Base-by-base conservation (phyloP, 2,329 filamentous ascomycete species). In the Chrysoporthe puriensis region DNA sequence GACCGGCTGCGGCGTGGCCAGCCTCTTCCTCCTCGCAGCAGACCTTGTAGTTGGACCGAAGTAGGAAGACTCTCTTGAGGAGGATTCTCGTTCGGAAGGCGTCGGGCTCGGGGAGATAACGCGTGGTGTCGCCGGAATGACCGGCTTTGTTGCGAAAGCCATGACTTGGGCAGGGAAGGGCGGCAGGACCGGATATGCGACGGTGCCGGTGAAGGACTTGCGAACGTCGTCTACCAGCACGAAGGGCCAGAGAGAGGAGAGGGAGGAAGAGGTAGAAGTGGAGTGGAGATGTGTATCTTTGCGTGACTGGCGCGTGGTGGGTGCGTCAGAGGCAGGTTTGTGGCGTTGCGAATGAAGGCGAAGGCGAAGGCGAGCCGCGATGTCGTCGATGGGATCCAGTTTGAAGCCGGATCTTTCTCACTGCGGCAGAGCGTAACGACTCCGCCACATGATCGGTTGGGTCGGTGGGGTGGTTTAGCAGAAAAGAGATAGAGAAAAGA, bases 31-130 rank as follows among this genome's bases (percentile, higher is more conserved):
- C 73, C 85, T 84, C 43, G 90, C 86, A 64, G 89, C 90, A 44
- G 93, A 95, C 73, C 93, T 88, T 70, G 93, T 96, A 70, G 89
- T 84, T 6, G 93, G 93, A 11, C 89, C 91, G 71, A 88, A 88
- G 79, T 96, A 87, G 48, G 78, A 76, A 2, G 73, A 90, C 70
- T 85, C 85, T 76, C 90, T 85, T 72, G 84, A 78, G 71, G 70
- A 74, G 54, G 84, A 81, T 70, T 83, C 83, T 43, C 77, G 77
- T 67, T 90, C 88, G 32, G 88, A 90, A 1, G 88, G 88, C 2
- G 91, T 90, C 52, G 94, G 94, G 66, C 93, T 96, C 52, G 94
- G 94, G 14, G 93, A 96, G 73, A 96, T 96, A 73, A 97, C 92
- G 75, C 93, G 90, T 74, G 94, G 94, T 66, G 91, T 96, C 67